phyloP scores from a whole-genome alignment of 805 yeast genomes.

The Saccharomycopsis olivae region DNA sequence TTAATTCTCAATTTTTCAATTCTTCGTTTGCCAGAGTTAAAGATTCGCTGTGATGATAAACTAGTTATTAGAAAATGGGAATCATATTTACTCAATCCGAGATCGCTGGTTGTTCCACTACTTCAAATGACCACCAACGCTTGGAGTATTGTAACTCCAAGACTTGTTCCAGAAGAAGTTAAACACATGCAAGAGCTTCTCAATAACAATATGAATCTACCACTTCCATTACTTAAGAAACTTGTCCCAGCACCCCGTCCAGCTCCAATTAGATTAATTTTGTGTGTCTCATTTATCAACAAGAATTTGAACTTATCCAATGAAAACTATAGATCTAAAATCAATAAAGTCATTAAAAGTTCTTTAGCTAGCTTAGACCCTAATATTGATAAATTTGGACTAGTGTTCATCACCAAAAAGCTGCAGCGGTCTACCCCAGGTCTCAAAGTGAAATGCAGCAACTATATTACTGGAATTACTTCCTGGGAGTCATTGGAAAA shows the following conservation, averaged over 20 bases:
- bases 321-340: constrained; percentile 22
- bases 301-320: constrained; percentile 21
- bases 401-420: constrained; percentile 27
- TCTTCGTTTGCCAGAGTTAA: constrained; percentile 35
- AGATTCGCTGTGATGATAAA: constrained; percentile 24
- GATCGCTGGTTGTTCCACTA: no score
- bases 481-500: constrained; percentile 7
- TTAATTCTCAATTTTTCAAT: constrained; percentile 30
- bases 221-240: constrained; percentile 28
- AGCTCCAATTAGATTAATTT: constrained; percentile 31
- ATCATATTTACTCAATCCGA: no score
- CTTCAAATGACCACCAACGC: constrained; percentile 41
- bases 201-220: constrained; percentile 29
- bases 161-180: constrained; percentile 31
- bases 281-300: constrained; percentile 33
- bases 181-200: constrained; percentile 26
- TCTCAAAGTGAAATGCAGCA: background rate
- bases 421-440: no score
- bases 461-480: constrained; percentile 10
- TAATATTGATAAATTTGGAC: constrained; percentile 33
- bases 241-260: constrained; percentile 32
- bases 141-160: constrained; percentile 31
- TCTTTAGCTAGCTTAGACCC: constrained; percentile 25
- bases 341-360: constrained; percentile 23
- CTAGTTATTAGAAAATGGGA: constrained; percentile 32